Percentiles rank a stretch among this genome's conserved stretches.
These are phyloP conservation scores for Dichotomocladium elegans DNA, from an alignment of 371 early-diverging fungal species.

Conservation along the genomic window DNA sequence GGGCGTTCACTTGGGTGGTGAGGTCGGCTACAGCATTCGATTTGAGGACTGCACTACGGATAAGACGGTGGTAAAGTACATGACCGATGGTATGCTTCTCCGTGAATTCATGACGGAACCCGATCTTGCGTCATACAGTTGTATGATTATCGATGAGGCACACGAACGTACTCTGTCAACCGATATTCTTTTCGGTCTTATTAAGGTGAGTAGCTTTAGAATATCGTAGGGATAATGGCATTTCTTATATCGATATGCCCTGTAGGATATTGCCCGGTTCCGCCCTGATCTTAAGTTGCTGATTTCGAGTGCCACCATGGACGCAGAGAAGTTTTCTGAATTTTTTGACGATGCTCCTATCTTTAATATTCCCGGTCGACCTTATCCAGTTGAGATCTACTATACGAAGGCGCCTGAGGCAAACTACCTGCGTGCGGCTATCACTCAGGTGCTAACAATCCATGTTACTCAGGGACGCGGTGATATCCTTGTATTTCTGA, in stretches of 20 bases:
- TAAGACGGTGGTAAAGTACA: constrained; percentile 94
- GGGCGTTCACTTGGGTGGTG: constrained; percentile 87
- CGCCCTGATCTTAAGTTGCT: constrained; percentile 91
- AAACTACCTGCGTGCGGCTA: constrained; percentile 95
- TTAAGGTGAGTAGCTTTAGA: constrained; percentile 61
- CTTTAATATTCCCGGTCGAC: constrained; percentile 91
- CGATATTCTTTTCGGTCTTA: constrained; percentile 95
- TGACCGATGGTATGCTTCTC: constrained; percentile 99
- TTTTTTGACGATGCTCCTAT: constrained; percentile 97
- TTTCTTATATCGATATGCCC: constrained; percentile 32
- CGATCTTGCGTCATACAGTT: constrained; percentile 85
- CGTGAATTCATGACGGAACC: constrained; percentile 98
- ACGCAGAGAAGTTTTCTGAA: constrained; percentile 92
- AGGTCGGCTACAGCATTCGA: constrained; percentile 97
- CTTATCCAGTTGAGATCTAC: constrained; percentile 91
- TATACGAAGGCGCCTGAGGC: constrained; percentile 96
- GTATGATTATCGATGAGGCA: constrained; percentile 98
- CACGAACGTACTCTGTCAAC: constrained; percentile 99
- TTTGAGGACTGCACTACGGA: constrained; percentile 97
- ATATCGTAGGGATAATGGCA: constrained; percentile 20
- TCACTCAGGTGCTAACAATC: constrained; percentile 94
- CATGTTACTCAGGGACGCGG: constrained; percentile 89
- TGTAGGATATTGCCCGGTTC: constrained; percentile 85
- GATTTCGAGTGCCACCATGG: constrained; percentile 99
- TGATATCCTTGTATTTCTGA: constrained; percentile 97